A percentile compares a stretch with the other conserved stretches of the same genome.
Conservation (phyloP, 2,329 filamentous ascomycete species). For the Beauveria scarabaeidicola region DNA sequence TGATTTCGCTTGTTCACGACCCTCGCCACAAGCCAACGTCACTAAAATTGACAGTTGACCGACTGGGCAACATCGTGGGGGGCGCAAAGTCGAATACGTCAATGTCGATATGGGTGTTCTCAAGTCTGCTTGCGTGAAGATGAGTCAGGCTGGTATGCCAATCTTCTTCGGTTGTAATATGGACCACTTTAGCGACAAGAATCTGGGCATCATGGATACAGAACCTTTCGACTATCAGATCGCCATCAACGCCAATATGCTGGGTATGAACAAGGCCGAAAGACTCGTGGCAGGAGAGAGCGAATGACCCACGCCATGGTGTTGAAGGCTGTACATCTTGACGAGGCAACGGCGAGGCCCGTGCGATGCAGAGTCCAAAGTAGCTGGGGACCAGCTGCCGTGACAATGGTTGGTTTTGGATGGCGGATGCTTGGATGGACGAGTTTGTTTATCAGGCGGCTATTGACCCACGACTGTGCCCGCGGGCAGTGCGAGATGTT, state of each 20-base stretch:
- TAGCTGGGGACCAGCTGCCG: constrained; percentile 63
- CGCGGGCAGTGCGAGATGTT: constrained; percentile 59
- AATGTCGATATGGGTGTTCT: constrained; percentile 69
- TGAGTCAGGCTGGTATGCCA: constrained; percentile 69
- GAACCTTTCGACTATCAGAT: constrained; percentile 70
- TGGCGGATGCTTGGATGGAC: constrained; percentile 74
- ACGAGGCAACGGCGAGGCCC: constrained; percentile 49
- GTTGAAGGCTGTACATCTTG: constrained; percentile 74
- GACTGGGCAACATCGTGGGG: constrained; percentile 74
- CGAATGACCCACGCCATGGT: constrained; percentile 92
- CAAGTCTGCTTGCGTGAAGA: constrained; percentile 64
- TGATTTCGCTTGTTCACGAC: constrained; percentile 80
- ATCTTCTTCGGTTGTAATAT: constrained; percentile 89
- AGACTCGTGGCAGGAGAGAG: constrained; percentile 66
- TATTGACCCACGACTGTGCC: constrained; percentile 62
- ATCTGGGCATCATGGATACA: constrained; percentile 70
- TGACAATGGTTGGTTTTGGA: constrained; percentile 79
- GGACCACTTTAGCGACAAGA: constrained; percentile 65
- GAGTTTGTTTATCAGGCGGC: constrained; percentile 82
- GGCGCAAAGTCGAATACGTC: constrained; percentile 69
- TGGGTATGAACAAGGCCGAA: constrained; percentile 69
- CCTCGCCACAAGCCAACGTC: constrained; percentile 67
- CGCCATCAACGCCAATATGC: constrained; percentile 69
- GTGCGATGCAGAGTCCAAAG: constrained; percentile 84
- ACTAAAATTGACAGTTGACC: constrained; percentile 60